Conservation (phyloP, 2,329 filamentous ascomycete genomes). For the Pseudogymnoascus verrucosus region DNA sequence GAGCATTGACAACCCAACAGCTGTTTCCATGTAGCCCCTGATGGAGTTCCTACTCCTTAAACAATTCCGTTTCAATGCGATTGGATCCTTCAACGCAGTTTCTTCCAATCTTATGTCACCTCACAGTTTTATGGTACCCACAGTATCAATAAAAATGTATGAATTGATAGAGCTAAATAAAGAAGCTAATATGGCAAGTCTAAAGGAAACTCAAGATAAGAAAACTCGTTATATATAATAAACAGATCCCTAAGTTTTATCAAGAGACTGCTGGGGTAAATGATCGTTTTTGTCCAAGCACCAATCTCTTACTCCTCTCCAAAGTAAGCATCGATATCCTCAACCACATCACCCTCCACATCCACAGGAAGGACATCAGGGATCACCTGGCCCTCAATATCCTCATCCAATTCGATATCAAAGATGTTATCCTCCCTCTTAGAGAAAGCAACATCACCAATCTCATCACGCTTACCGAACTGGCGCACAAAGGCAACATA, state of each 20-base stretch:
- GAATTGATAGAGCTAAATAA: too few species aligned
- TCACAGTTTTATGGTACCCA: too few species aligned
- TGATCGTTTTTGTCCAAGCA: not conserved
- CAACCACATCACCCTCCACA: not conserved
- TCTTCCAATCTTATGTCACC: too few species aligned
- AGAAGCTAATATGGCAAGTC: too few species aligned
- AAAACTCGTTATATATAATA: not conserved
- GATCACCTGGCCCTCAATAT: not conserved
- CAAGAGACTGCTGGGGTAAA: not conserved
- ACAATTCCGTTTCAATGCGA: too few species aligned
- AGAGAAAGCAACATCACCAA: not conserved
- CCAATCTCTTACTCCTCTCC: not conserved
- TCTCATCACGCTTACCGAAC: not conserved
- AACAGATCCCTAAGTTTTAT: not conserved
- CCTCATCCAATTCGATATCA: not conserved
- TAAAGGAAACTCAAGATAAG: not conserved
- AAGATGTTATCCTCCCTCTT: not conserved
- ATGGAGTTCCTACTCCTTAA: too few species aligned
- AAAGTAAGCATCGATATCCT: not conserved
- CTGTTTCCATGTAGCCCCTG: too few species aligned
- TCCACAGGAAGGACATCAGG: not conserved
- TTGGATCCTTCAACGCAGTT: too few species aligned
- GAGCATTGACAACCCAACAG: too few species aligned
- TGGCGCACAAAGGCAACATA: slow-evolving; percentile 18
- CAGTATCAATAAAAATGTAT: too few species aligned